These are phyloP conservation scores for Ajuga reptans DNA, from an alignment of 305 asterid genomes.

Conservation along the genomic window DNA sequence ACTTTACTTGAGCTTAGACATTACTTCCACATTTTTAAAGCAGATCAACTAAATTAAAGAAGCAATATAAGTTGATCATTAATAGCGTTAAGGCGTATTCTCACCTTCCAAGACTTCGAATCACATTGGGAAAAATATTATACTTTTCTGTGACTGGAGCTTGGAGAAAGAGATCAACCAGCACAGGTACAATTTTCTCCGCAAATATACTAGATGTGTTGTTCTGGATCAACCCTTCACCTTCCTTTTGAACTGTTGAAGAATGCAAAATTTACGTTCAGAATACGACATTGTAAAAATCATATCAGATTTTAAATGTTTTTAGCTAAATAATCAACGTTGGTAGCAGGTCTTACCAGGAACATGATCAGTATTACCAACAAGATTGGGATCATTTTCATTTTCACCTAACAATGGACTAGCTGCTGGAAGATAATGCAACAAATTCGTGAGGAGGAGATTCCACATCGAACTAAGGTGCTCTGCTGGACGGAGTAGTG, in stretches of 20 bases:
- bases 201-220: slow-evolving; percentile 51
- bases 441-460: slow-evolving; percentile 50
- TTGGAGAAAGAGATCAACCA: slow-evolving; percentile 67
- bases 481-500: slow-evolving; percentile 58
- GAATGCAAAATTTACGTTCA: slow-evolving; percentile 26
- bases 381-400: slow-evolving; percentile 35
- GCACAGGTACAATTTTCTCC: slow-evolving; percentile 75
- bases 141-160: slow-evolving; percentile 70
- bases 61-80: neutral
- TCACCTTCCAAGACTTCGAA: slow-evolving; percentile 93
- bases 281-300: slow-evolving; percentile 15
- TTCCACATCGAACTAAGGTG: slow-evolving; percentile 85
- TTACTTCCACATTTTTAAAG: neutral
- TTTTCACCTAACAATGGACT: slow-evolving; percentile 45
- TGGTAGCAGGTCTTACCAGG: slow-evolving; percentile 28
- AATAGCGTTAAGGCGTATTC: slow-evolving; percentile 19
- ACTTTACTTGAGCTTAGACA: neutral
- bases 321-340: slow-evolving; percentile 13
- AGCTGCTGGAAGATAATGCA: slow-evolving; percentile 75
- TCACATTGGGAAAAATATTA: slow-evolving; percentile 49
- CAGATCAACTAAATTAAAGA: neutral
- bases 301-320: slow-evolving; percentile 15
- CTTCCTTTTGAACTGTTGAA: slow-evolving; percentile 34
- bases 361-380: slow-evolving; percentile 28
- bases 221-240: slow-evolving; percentile 34